Evolutionary conservation across 169 alveolate genomes (phyloP), one percentile per base, ranked within the genome.

Genomic region (Cryptosporidium sp.): DNA sequence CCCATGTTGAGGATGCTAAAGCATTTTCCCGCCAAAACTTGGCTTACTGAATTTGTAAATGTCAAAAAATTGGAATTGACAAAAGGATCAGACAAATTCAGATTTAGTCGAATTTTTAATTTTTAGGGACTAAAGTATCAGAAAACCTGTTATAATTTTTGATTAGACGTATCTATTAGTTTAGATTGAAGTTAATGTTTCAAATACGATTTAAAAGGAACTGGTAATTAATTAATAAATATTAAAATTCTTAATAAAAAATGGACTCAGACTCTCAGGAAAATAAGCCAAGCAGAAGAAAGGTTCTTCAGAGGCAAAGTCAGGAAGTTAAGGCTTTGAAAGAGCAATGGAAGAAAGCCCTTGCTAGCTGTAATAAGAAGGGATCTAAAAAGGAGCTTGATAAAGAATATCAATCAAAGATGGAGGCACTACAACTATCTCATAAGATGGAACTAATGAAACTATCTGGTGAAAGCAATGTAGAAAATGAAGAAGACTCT

Each of bases 341-440:
- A 61, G 75, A 60, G 44, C 73, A 75, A 44, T 75, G 87, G 87
- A 75, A 56, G 53, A 75, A 60, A 9, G 87, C 87, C 5, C 12
- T 44, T 12, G 35, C 44, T n/a, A 61, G 35, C 21, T 60, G 87
- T 33, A 75, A 31, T 16, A 29, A 61, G 44, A 75, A 75, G 53
- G 87, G 87, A 37, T 75, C 87, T 75, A 75, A 75, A 75, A 56
- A 61, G 35, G 87, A 75, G 53, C 71, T 75, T 18, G 73, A 75
- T 23, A 75, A 56, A n/a, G 75, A 75, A 37, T 75, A 60, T 31
- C 10, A 60, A 2, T 39, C 52, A 5, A 75, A 75, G 39, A 42
- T 60, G 18, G 75, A 75, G 29, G 14, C 51, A 16, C 56, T 75
- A 3, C 26, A 26, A 58, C 23, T 60, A 61, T n/a, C 61, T 3